Evolutionary conservation across 1,284 basidiomycete genomes (phyloP).

Genomic region (Cerioporus squamosus): DNA sequence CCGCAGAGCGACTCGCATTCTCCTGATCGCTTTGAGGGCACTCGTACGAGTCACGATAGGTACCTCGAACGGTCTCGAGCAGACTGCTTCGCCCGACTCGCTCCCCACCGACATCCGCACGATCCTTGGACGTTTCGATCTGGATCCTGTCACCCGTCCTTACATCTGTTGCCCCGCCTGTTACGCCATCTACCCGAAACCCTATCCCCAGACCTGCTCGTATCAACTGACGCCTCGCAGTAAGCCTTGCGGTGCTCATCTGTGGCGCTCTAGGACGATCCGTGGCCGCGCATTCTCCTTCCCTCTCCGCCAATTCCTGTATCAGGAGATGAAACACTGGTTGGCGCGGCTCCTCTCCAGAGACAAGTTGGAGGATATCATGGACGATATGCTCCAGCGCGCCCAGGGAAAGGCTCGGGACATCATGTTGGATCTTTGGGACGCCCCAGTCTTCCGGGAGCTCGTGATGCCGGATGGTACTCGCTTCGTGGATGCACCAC

Average conservation of each 20-base stretch:
- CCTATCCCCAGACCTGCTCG: neutral
- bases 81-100: neutral
- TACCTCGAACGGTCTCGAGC: neutral
- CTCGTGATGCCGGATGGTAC: slow-evolving; percentile 15
- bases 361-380: slow-evolving; percentile 17
- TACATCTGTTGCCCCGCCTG: slow-evolving; percentile 19
- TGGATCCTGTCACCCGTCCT: slow-evolving; percentile 6
- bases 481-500: slow-evolving; percentile 10
- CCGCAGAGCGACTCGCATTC: neutral
- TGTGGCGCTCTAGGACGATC: slow-evolving; percentile 3
- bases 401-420: neutral
- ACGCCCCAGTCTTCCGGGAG: slow-evolving; percentile 14
- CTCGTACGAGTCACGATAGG: neutral
- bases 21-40: neutral
- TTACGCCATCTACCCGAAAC: slow-evolving; percentile 6
- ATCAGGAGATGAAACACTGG: slow-evolving; percentile 24
- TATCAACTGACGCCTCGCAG: neutral
- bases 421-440: slow-evolving; percentile 21
- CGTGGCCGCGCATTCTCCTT: neutral
- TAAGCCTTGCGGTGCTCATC: slow-evolving; percentile 1
- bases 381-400: slow-evolving; percentile 2
- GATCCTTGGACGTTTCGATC: slow-evolving; percentile 8
- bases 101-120: slow-evolving; percentile 17
- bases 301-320: slow-evolving; percentile 16
- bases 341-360: slow-evolving; percentile 19